phyloP scores from a whole-genome alignment of 352 stramenopile species.

The Pythium coloratum region DNA sequence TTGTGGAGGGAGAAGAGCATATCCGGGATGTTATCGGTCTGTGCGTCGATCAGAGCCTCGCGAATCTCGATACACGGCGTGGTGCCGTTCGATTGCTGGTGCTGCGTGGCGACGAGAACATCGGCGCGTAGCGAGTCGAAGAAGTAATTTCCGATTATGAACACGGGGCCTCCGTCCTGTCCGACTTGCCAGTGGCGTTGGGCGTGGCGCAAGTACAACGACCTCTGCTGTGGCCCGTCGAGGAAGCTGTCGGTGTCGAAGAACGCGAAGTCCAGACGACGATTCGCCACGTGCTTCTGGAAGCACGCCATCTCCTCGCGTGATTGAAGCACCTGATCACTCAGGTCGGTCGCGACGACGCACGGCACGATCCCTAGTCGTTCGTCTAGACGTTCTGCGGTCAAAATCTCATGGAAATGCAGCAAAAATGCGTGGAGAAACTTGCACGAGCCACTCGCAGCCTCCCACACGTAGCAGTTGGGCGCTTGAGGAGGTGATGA shows the following conservation, averaged over 20 bases:
- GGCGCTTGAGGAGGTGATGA: conserved; percentile 4
- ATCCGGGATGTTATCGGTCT: conserved; percentile 46
- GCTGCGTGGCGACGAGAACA: conserved; percentile 48
- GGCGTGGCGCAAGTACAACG: conserved; percentile 35
- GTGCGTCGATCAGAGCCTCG: conserved; percentile 42
- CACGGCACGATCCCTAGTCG: conserved; percentile 42
- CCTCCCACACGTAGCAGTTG: conserved; percentile 85
- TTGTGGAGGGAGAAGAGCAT: conserved; percentile 46
- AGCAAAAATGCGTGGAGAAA: conserved; percentile 73
- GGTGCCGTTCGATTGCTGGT: not conserved
- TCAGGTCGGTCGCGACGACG: conserved; percentile 72
- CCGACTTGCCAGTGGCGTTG: conserved; percentile 41
- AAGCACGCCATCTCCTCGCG: conserved; percentile 66
- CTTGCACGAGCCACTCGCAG: conserved; percentile 81
- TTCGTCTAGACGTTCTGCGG: conserved; percentile 20
- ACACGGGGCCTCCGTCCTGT: conserved; percentile 52
- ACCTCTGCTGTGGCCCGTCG: not conserved
- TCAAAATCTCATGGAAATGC: conserved; percentile 57
- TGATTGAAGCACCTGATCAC: conserved; percentile 64
- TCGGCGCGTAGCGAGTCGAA: conserved; percentile 74
- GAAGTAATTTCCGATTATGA: conserved; percentile 86
- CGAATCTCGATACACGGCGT: conserved; percentile 28
- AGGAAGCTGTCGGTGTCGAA: conserved; percentile 66
- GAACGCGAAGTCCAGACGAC: conserved; percentile 64
- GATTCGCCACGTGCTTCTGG: conserved; percentile 36